Conservation (phyloP, 805 yeast species). For the Pichia cephalocereana region DNA sequence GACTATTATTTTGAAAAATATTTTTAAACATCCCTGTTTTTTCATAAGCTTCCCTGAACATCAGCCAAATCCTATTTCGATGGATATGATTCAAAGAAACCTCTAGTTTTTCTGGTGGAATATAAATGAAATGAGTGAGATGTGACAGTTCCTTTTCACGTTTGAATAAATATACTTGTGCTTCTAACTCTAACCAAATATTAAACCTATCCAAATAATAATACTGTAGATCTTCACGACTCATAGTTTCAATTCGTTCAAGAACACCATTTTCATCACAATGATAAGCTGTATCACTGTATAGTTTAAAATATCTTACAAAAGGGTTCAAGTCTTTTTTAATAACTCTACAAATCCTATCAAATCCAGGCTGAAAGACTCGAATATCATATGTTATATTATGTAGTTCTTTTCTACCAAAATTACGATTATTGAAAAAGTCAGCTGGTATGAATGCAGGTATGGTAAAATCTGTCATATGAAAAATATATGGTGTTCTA, state of each 20-base stretch:
- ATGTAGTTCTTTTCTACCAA: background rate
- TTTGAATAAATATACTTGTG: background rate
- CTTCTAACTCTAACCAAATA: background rate
- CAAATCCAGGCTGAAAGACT: background rate
- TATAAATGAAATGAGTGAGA: background rate
- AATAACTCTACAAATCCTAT: background rate
- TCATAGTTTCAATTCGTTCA: background rate
- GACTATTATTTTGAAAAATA: background rate
- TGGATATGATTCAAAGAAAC: background rate
- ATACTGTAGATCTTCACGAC: no score
- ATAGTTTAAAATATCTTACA: slow-evolving; percentile 1
- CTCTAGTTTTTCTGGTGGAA: background rate
- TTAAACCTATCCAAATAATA: background rate
- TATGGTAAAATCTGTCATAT: slow-evolving; percentile 17
- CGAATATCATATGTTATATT: slow-evolving; percentile 2
- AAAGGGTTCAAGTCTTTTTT: background rate
- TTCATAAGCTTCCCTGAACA: no score
- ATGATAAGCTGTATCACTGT: background rate
- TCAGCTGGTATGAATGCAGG: background rate
- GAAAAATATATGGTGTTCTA: slow-evolving; percentile 12
- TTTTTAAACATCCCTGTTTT: background rate
- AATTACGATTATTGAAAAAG: background rate
- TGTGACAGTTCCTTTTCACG: background rate
- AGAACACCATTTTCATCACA: background rate
- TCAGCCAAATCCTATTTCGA: background rate